phyloP scores from a whole-genome alignment of 2,329 filamentous ascomycete species.

The Chaetoscypha palmicola region DNA sequence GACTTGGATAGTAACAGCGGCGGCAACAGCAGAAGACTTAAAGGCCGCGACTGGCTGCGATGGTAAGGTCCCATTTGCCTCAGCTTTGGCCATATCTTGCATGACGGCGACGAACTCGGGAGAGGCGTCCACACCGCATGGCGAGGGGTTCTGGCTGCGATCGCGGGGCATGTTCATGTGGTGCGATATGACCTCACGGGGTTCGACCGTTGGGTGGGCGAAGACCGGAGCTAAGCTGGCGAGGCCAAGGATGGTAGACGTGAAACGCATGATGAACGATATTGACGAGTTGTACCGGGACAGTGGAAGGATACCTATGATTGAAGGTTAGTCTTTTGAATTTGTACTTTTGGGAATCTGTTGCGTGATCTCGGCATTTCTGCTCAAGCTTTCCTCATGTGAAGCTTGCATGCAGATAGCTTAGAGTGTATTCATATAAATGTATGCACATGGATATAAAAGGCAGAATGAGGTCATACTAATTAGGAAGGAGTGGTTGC shows the following conservation, averaged over 20 bases:
- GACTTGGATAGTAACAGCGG: slow-evolving; percentile 25
- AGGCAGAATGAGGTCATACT: background rate
- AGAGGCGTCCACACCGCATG: slow-evolving; percentile 15
- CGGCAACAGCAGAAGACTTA: slow-evolving; percentile 14
- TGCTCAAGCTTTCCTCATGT: background rate
- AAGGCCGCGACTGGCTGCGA: slow-evolving; percentile 6
- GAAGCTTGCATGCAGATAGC: background rate
- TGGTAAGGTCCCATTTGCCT: slow-evolving; percentile 6
- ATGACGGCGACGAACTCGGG: slow-evolving; percentile 17
- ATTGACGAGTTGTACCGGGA: background rate
- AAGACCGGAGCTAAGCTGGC: slow-evolving; percentile 11
- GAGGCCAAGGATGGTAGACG: slow-evolving; percentile 13
- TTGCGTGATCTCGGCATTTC: background rate
- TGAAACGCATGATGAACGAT: slow-evolving; percentile 13
- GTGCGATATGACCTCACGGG: slow-evolving; percentile 1
- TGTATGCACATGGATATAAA: slow-evolving; percentile 1
- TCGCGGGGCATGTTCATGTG: background rate
- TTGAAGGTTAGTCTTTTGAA: background rate
- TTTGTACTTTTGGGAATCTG: background rate
- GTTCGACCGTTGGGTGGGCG: slow-evolving; percentile 13
- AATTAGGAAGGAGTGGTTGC: background rate
- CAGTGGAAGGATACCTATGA: background rate
- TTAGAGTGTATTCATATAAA: background rate
- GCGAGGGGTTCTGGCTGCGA: slow-evolving; percentile 8
- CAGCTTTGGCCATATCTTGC: slow-evolving; percentile 12